Evolutionary conservation across 176 grass and related monocot genomes (phyloP), one percentile per base, ranked within the genome.

Genomic region (Rhynchospora pubera): DNA sequence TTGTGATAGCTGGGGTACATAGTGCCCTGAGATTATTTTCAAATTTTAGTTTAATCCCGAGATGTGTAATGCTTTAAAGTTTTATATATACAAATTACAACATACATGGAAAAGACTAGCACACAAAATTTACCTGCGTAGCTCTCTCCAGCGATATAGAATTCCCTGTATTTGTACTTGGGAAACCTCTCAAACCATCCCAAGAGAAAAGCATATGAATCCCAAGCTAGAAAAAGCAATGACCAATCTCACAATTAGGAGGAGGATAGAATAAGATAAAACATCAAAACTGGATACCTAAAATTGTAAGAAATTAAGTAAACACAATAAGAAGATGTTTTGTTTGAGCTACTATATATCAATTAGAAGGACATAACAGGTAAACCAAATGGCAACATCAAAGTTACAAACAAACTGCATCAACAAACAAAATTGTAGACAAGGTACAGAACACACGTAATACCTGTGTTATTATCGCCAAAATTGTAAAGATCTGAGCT

Each of bases 401-500:
- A 58, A 58, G 56, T 58, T 58, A 58, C 6, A 58, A 18, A 39
- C 63, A 66, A 66, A 66, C n/a, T 65, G 24, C 30, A 66, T 15
- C 13, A 66, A 66, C 0, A 63, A 18, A 66, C 0, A n/a, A n/a
- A n/a, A n/a, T n/a, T n/a, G n/a, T n/a, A n/a, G n/a, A n/a, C n/a
- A 73, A 0, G 23, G 9, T 39, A 22, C 9, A 11, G 56, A 28
- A 5, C 23, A 5, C 1, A 15, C 32, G 2, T 30, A 65, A 65
- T 58, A 97, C 94, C 92, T 87, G 92, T 97, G 57, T 86, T 94
- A 16, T 79, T 89, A 78, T 97, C 94, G 22, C 94, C 94, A 10
- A 87, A 10, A 44, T 84, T 83, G 21, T 51, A 55, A 64, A 97
- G 86, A 90, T 97, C 94, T 12, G 90, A 85, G 61, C 58, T 93